Evolutionary conservation across 2,329 filamentous ascomycete species (phyloP).

Genomic region (Alternaria burnsii): DNA sequence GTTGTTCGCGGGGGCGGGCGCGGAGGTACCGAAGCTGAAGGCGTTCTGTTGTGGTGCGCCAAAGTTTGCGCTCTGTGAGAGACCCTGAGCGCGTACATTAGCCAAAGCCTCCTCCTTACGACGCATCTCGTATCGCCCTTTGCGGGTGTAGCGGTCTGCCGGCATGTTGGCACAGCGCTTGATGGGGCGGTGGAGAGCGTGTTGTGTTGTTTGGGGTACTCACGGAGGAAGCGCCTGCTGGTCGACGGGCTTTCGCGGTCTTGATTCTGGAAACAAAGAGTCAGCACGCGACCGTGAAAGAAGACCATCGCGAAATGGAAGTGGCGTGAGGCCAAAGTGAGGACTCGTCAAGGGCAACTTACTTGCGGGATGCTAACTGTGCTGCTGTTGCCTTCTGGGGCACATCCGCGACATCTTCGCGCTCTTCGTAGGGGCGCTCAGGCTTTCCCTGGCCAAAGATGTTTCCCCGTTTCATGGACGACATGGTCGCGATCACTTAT

Average conservation of each 20-base stretch:
- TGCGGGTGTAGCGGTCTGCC: constrained; percentile 14
- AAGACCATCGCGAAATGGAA: constrained; percentile 2
- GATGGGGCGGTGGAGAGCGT: constrained; percentile 8
- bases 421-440: constrained; percentile 39
- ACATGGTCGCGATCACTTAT: constrained; percentile 36
- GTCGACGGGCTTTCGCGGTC: constrained; percentile 35
- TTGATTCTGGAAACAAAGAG: constrained; percentile 37
- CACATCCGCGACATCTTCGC: constrained; percentile 53
- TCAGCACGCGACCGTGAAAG: constrained; percentile 24
- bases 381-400: constrained; percentile 63
- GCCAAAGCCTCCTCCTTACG: constrained; percentile 21
- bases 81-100: constrained; percentile 33
- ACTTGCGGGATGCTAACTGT: constrained; percentile 64
- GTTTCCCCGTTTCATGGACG: constrained; percentile 36
- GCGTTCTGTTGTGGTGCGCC: constrained; percentile 24
- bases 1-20: constrained; percentile 24
- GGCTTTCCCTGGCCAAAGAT: constrained; percentile 41
- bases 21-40: constrained; percentile 38
- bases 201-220: constrained; percentile 26
- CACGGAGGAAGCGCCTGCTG: constrained; percentile 37
- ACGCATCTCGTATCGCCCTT: constrained; percentile 19
- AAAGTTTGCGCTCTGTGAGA: constrained; percentile 34
- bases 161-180: constrained; percentile 12
- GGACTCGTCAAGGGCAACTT: constrained; percentile 47
- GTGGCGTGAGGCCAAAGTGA: neutral